Base-by-base conservation (phyloP, 139 green algal species). In the Penium margaritaceum region DNA sequence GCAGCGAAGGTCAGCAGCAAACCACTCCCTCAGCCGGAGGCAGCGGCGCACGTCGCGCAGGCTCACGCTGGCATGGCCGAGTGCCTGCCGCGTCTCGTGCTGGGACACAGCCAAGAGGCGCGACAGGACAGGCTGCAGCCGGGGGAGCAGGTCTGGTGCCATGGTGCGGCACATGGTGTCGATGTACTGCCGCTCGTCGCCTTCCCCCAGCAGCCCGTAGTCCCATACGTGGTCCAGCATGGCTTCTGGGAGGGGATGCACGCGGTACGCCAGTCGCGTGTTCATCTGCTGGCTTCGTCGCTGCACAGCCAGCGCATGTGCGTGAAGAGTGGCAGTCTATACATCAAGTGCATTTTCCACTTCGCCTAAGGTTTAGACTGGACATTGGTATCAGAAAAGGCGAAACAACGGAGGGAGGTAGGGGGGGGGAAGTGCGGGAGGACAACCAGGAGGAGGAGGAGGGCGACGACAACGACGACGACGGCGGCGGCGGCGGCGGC, bases 161-260 rank as follows among this genome's bases (percentile, higher is more conserved):
- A 54, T n/a, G 44, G 27, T 17, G 5, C 30, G 67, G n/a, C 73
- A 55, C 65, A 84, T 84, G 43, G 54, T 68, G 29, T 24, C 47
- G 27, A 84, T 77, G 60, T 84, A 84, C 2, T 15, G 24, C 5
- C 35, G n/a, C 78, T 84, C 78, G 41, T 80, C 65, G 2, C 14
- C 6, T 1, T 46, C 21, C 14, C 55, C 62, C 29, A 84, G 57
- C 0, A 43, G 21, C 1, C 72, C 78, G 67, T 72, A 84, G 67
- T 84, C 78, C 71, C 71, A 81, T n/a, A 81, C 72, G 55, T 75
- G 58, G 36, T 73, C 58, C 53, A 84, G 55, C 64, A 81, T n/a
- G 5, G 65, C 43, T 30, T 84, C 78, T 27, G 78, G 78, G 27
- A 81, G 73, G 24, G 72, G 72, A 5, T 81, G 55, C 17, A 84